Conservation (phyloP, 805 yeast genomes). For the Metschnikowia corniflorae region DNA sequence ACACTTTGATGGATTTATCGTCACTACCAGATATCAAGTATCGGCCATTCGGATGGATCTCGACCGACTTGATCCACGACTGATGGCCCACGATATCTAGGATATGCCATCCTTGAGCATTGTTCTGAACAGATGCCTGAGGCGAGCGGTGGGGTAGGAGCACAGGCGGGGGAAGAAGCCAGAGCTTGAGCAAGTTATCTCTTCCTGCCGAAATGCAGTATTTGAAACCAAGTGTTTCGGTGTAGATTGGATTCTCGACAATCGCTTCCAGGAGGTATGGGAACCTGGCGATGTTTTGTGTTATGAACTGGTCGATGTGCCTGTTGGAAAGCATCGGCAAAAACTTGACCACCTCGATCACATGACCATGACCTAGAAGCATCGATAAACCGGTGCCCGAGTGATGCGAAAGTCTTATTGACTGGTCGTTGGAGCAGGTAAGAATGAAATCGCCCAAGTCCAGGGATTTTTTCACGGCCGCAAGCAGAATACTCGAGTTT, state of each 20-base stretch:
- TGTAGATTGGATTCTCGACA: constrained; percentile 26
- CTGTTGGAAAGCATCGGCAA: constrained; percentile 52
- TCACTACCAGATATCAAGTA: constrained; percentile 71
- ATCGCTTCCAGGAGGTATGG: constrained; percentile 33
- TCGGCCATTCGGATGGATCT: constrained; percentile 73
- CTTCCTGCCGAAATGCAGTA: constrained; percentile 78
- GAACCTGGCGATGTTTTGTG: constrained; percentile 27
- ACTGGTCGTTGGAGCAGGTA: constrained; percentile 78
- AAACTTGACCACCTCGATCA: constrained; percentile 68
- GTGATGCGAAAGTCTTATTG: constrained; percentile 62
- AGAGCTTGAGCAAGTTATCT: constrained; percentile 68
- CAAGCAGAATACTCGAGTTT: constrained; percentile 15
- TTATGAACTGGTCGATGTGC: constrained; percentile 46
- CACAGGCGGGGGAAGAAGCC: constrained; percentile 72
- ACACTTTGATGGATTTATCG: constrained; percentile 68
- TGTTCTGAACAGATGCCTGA: constrained; percentile 45
- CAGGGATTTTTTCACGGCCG: constrained; percentile 8
- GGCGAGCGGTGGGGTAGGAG: constrained; percentile 54
- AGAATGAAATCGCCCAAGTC: constrained; percentile 53
- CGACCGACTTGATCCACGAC: constrained; percentile 77
- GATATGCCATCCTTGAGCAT: constrained; percentile 59
- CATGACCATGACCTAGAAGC: constrained; percentile 78
- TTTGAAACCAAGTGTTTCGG: constrained; percentile 49
- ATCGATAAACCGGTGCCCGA: constrained; percentile 66
- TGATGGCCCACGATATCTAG: constrained; percentile 68